These are phyloP conservation scores for Ilyonectria sp. DNA, from an alignment of 2,329 filamentous ascomycete species.

Conservation along the genomic window DNA sequence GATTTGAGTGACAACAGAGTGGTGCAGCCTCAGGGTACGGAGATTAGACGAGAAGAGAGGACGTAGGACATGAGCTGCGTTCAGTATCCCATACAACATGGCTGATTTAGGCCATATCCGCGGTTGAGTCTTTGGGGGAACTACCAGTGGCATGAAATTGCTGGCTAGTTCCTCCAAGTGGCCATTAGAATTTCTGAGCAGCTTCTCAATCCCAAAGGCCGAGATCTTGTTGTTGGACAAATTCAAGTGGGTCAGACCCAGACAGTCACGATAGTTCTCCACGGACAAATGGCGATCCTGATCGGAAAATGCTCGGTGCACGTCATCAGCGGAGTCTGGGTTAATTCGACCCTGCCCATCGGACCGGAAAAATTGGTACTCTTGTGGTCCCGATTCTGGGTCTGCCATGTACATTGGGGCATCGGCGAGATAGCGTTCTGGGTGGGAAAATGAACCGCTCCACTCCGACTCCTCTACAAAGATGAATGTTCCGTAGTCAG, in stretches of 20 bases:
- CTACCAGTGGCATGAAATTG: constrained; percentile 57
- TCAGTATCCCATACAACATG: constrained; percentile 60
- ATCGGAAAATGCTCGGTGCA: constrained; percentile 43
- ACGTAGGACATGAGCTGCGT: constrained; percentile 64
- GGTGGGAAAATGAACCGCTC: constrained; percentile 62
- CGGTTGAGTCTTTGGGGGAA: constrained; percentile 22
- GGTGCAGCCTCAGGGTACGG: constrained; percentile 68
- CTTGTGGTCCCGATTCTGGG: constrained; percentile 37
- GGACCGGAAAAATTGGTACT: constrained; percentile 51
- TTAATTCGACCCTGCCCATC: constrained; percentile 45
- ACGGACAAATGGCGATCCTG: constrained; percentile 39
- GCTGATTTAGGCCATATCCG: constrained; percentile 49
- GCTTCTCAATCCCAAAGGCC: constrained; percentile 56
- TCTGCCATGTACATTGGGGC: constrained; percentile 55
- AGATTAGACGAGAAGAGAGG: constrained; percentile 69
- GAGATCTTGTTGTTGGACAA: constrained; percentile 67
- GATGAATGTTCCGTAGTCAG: constrained; percentile 58
- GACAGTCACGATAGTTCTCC: constrained; percentile 39
- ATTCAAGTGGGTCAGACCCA: constrained; percentile 67
- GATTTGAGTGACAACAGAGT: constrained; percentile 72
- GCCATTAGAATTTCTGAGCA: constrained; percentile 61
- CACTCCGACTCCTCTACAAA: constrained; percentile 63
- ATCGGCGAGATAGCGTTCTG: constrained; percentile 64
- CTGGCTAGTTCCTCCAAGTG: constrained; percentile 69
- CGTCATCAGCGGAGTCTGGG: constrained; percentile 49